These are phyloP conservation scores for Anethum foeniculum DNA, from an alignment of 140 eudicot species.

Conservation along the genomic window DNA sequence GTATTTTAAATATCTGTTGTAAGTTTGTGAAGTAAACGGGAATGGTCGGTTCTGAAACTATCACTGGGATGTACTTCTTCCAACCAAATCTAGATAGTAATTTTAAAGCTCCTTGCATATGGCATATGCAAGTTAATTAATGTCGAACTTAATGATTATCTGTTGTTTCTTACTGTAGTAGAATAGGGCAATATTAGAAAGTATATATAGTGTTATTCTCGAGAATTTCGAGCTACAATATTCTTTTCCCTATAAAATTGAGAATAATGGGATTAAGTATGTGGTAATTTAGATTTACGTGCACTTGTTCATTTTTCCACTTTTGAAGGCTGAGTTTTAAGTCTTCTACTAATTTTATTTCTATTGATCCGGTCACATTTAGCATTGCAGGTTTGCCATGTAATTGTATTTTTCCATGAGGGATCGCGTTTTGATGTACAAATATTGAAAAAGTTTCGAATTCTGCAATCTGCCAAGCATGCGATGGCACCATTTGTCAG, in stretches of 20 bases:
- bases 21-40: background rate
- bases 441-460: conserved; percentile 54
- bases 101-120: background rate
- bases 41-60: background rate
- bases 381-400: conserved; percentile 84
- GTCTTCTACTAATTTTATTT: conserved; percentile 3
- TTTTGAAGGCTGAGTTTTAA: conserved; percentile 2
- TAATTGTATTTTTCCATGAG: conserved; percentile 60
- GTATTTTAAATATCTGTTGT: background rate
- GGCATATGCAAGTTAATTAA: background rate
- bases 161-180: background rate
- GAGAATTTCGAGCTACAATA: background rate
- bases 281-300: background rate
- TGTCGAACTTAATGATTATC: background rate
- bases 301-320: background rate
- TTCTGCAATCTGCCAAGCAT: conserved; percentile 79
- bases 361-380: conserved; percentile 18
- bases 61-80: background rate
- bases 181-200: background rate
- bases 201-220: background rate
- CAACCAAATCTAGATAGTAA: background rate
- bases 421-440: conserved; percentile 81
- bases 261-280: background rate
- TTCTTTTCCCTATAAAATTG: background rate
- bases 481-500: conserved; percentile 50